Percentiles rank a stretch among this genome's conserved stretches.
Evolutionary conservation across 1,139 yeast species (phyloP).

Genomic region (Pichia sp.): DNA sequence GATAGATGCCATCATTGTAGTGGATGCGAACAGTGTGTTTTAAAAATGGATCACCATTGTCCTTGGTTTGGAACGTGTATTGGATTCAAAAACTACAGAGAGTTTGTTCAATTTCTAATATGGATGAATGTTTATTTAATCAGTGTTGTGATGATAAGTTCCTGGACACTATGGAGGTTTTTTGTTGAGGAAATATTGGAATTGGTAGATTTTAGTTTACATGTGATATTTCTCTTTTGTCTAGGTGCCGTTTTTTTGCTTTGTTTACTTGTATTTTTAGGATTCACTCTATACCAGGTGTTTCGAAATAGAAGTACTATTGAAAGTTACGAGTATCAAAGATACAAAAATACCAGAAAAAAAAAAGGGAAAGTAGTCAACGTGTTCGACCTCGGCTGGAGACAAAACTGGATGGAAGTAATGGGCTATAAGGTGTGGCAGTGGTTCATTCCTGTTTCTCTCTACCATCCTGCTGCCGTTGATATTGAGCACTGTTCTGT

Average conservation of each 20-base stretch:
- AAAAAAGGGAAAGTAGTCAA: slow-evolving; percentile 34
- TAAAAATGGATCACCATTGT: slow-evolving; percentile 87
- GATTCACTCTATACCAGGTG: slow-evolving; percentile 55
- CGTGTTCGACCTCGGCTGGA: slow-evolving; percentile 66
- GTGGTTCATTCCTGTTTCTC: slow-evolving; percentile 44
- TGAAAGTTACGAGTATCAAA: slow-evolving; percentile 62
- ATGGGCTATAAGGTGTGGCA: slow-evolving; percentile 63
- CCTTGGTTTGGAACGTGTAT: slow-evolving; percentile 95
- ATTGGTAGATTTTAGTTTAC: slow-evolving; percentile 47
- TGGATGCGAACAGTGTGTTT: slow-evolving; percentile 58
- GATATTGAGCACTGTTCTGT: neutral
- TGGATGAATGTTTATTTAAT: slow-evolving; percentile 49
- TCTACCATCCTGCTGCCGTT: neutral
- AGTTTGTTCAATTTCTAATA: slow-evolving; percentile 65
- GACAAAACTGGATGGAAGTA: slow-evolving; percentile 54
- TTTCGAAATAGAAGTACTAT: slow-evolving; percentile 69
- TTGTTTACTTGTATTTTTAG: slow-evolving; percentile 53
- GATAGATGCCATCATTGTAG: slow-evolving; percentile 92
- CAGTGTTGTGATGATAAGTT: slow-evolving; percentile 36
- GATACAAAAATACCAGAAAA: slow-evolving; percentile 36
- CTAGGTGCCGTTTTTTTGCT: slow-evolving; percentile 57
- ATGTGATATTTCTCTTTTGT: slow-evolving; percentile 54
- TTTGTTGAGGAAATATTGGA: slow-evolving; percentile 29
- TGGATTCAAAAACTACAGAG: slow-evolving; percentile 75
- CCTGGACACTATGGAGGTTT: slow-evolving; percentile 43